Evolutionary conservation across 208 protist genomes (phyloP), one percentile per base, ranked within the genome.

Genomic region (Acanthamoeba lenticulata): DNA sequence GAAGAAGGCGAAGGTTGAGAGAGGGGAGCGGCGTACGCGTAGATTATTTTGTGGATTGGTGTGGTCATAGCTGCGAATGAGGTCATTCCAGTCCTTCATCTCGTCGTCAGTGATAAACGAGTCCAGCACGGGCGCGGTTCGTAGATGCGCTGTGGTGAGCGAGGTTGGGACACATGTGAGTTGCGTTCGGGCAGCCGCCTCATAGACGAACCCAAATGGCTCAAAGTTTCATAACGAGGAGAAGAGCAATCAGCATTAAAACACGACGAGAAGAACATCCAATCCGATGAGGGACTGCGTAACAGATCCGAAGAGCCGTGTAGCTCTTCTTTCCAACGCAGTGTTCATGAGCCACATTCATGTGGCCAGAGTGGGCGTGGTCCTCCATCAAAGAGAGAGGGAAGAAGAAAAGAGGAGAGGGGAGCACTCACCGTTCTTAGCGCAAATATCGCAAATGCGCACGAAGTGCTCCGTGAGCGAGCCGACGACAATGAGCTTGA

Each of bases 381-480:
- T n/a, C n/a, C n/a, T n/a, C n/a, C n/a, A n/a, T n/a, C n/a, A n/a
- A n/a, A 52, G 45, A 19, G 45, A 81, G 13, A 47, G 69, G 40
- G 40, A 13, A 13, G 38, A 42, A 27, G 7, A 21, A 7, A 81
- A 13, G 69, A 42, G 7, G 44, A 34, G 34, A 45, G 44, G 77
- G 27, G 7, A 9, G 9, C 29, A 4, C 9, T 19, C n/a, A 86
- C 77, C 77, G n/a, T 57, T 47, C 44, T 86, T 69, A n/a, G 47
- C 21, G 40, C 85, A 91, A 15, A 91, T 32, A 60, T 91, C 85
- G 49, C 85, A 91, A 24, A 91, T 69, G 5, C 85, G 85, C n/a
- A 91, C 85, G 5, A 72, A 69, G 32, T 91, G 85, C 32, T 91
- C 77, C 17, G 77, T 91, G 32, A 42, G 36, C 34, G 47, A 62